phyloP scores from a whole-genome alignment of 192 early-diverging fungal genomes.

The Podila epicladia region DNA sequence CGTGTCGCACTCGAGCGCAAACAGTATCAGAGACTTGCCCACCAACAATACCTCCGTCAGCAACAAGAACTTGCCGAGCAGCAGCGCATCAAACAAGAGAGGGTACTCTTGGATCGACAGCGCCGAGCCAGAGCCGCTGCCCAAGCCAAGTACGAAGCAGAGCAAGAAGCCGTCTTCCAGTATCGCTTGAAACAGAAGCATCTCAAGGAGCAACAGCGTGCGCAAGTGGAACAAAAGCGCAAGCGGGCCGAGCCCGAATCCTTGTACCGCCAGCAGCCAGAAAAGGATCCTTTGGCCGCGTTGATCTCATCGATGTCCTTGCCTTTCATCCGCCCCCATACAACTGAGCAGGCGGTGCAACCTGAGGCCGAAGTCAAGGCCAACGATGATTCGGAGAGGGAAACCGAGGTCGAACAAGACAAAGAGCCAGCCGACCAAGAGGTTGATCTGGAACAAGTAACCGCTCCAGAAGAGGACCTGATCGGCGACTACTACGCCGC shows the following conservation, averaged over 20 bases:
- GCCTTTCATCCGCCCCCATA: constrained; percentile 29
- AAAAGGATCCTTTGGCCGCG: constrained; percentile 3
- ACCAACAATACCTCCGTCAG: constrained; percentile 25
- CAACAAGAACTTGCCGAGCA: constrained; percentile 25
- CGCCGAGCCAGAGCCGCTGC: constrained; percentile 15
- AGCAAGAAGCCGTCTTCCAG: constrained; percentile 26
- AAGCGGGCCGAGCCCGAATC: constrained; percentile 7
- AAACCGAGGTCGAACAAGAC: background rate
- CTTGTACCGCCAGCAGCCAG: constrained; percentile 18
- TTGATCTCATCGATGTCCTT: constrained; percentile 33
- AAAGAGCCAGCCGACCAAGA: background rate
- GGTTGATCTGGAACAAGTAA: too few species aligned
- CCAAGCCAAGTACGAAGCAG: constrained; percentile 31
- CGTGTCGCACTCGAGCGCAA: constrained; percentile 40
- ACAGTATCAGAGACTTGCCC: constrained; percentile 33
- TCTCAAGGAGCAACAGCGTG: constrained; percentile 8
- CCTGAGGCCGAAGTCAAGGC: background rate
- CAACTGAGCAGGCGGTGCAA: constrained; percentile 9
- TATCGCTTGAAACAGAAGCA: constrained; percentile 21
- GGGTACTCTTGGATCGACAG: background rate
- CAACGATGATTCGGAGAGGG: background rate
- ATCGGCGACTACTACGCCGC: constrained; percentile 32
- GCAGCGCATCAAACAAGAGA: constrained; percentile 4
- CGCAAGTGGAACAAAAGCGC: constrained; percentile 14
- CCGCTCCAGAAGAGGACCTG: constrained; percentile 10